These are phyloP conservation scores for Sorghum bicolor DNA, from an alignment of 176 grass and related monocot genomes.

Conservation along the genomic window Sorghum_bicolor_NCBIv3 NC_012875.2:59330501-59331000, in stretches of 20 bases:
- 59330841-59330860: background rate
- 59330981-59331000: constrained; percentile 68
- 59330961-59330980: constrained; percentile 48
- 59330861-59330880: background rate
- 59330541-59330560: background rate
- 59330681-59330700: constrained; percentile 23
- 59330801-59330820: constrained; percentile 3
- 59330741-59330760: background rate
- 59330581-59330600: background rate
- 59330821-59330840: background rate
- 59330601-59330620: background rate
- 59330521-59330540: background rate
- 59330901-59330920: background rate
- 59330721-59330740: background rate
- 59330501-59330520: background rate
- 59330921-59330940: background rate
- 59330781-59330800: background rate
- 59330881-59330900: background rate
- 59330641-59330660: background rate
- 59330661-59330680: background rate
- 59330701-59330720: constrained; percentile 25
- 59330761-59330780: constrained; percentile 13
- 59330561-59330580: background rate
- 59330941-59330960: background rate
- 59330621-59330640: background rate